Evolutionary conservation across 495 filamentous ascomycete genomes (phyloP).

Genomic region (Friedmanniomyces endolithicus): DNA sequence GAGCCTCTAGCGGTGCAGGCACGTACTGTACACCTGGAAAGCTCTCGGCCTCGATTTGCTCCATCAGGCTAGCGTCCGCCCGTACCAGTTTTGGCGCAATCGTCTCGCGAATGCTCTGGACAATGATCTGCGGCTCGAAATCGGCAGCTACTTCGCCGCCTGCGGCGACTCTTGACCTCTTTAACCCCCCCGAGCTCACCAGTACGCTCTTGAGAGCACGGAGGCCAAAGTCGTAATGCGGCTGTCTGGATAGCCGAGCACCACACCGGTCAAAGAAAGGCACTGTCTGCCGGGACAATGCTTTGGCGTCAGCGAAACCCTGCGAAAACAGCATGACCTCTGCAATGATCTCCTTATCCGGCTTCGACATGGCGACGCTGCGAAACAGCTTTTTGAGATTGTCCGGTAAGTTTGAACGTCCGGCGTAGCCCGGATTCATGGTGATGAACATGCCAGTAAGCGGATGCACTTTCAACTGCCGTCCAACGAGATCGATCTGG

Average conservation of each 20-base stretch:
- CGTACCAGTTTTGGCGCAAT: constrained; percentile 94
- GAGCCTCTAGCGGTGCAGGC: constrained; percentile 65
- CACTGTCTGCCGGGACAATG: constrained; percentile 83
- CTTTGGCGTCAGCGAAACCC: constrained; percentile 91
- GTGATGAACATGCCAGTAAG: constrained; percentile 99
- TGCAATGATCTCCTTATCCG: constrained; percentile 96
- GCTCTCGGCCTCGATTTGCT: constrained; percentile 64
- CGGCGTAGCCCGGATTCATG: constrained; percentile 99
- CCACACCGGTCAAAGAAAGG: constrained; percentile 94
- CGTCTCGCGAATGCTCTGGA: constrained; percentile 95
- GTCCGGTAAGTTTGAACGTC: constrained; percentile 92
- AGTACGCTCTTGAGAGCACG: constrained; percentile 97
- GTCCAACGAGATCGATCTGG: constrained; percentile 85
- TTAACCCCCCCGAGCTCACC: constrained; percentile 89
- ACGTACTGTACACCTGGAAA: constrained; percentile 92
- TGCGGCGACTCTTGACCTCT: constrained; percentile 57
- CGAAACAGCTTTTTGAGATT: constrained; percentile 99
- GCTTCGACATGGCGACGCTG: constrained; percentile 98
- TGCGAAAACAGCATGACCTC: constrained; percentile 99
- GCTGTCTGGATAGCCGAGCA: constrained; percentile 74
- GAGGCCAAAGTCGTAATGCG: constrained; percentile 96
- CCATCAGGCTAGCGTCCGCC: constrained; percentile 79
- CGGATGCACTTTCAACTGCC: constrained; percentile 70
- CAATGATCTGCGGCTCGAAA: constrained; percentile 94
- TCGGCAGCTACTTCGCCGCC: constrained; percentile 45